Evolutionary conservation across 2,329 filamentous ascomycete species (phyloP), one percentile per base, ranked within the genome.

Genomic region (Blumeria hordei): DNA sequence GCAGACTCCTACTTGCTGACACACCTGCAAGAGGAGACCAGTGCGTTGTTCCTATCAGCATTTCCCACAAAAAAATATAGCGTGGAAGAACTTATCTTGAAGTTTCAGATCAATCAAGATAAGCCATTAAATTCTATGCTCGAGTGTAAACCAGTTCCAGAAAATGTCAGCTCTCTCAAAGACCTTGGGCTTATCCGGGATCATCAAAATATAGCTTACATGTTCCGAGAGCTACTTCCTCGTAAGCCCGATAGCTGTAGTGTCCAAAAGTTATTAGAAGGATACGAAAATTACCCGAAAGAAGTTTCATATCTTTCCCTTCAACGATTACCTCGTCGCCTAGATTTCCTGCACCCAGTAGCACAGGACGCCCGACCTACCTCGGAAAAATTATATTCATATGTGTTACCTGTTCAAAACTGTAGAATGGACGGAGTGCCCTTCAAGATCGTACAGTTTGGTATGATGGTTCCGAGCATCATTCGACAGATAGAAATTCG

Each of bases 401-500:
- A 68, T 5, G 69, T 73, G 5, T 63, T 81, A 3, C 73, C 74
- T 0, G 62, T 69, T 1, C 59, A 67, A 0, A 67, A 67, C n/a
- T 77, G 77, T 55, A 71, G 63, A 0, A 65, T 76, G 0, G 77
- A 81, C 57, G 59, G 60, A 1, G 60, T 77, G 2, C 69, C 73
- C 0, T 62, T 69, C 6, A 64, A 58, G 18, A 58, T 61, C 32
- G 52, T 62, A n/a, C 62, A 61, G 49, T 72, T 80, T 33, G 76
- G 73, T 2, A 70, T 81, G 54, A 71, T 92, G 39, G 72, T 92
- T 5, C 87, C 88, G 0, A 80, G 79, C 0, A 77, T 95, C 37
- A 69, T 84, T 14, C 77, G 86, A 59, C 76, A 76, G n/a, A 61
- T 90, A 2, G 83, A 84, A 59, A 70, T 78, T 0, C 69, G 74